A percentile compares a stretch with the other conserved stretches of the same genome.
phyloP scores from a whole-genome alignment of 1,284 basidiomycete genomes.

The Leccinum pachyderme region DNA sequence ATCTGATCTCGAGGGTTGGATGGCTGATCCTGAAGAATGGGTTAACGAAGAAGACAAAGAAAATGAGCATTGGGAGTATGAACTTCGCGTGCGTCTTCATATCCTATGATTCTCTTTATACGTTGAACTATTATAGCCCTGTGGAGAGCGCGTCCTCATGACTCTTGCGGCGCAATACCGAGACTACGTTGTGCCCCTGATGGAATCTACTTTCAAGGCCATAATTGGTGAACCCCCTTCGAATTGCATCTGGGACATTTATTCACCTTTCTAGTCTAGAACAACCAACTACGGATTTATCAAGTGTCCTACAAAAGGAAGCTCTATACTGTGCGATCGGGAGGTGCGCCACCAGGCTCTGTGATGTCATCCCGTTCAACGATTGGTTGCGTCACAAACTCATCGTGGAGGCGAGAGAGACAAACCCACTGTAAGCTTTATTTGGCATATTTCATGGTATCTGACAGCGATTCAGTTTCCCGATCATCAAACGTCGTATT shows the following conservation, averaged over 20 bases:
- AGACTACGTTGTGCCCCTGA: slow-evolving; percentile 70
- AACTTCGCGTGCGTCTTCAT: slow-evolving; percentile 61
- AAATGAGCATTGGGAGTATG: slow-evolving; percentile 85
- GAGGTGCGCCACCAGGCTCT: slow-evolving; percentile 71
- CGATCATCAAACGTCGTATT: slow-evolving; percentile 85
- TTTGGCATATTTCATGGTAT: slow-evolving; percentile 4
- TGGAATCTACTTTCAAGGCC: slow-evolving; percentile 56
- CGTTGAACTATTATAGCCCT: slow-evolving; percentile 55
- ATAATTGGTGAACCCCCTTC: slow-evolving; percentile 46
- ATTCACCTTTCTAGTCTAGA: slow-evolving; percentile 36
- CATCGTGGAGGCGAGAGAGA: slow-evolving; percentile 52
- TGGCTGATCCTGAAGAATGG: slow-evolving; percentile 89
- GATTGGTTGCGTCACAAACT: slow-evolving; percentile 65
- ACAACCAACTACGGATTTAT: slow-evolving; percentile 54
- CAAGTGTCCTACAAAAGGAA: slow-evolving; percentile 75
- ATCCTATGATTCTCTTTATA: slow-evolving; percentile 4
- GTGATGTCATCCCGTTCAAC: slow-evolving; percentile 62
- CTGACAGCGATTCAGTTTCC: slow-evolving; percentile 53
- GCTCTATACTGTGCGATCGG: slow-evolving; percentile 88
- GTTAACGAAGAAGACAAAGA: slow-evolving; percentile 82
- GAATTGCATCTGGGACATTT: background rate
- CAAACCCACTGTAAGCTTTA: slow-evolving; percentile 52
- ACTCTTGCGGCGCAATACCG: slow-evolving; percentile 75
- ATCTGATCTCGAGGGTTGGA: slow-evolving; percentile 75
- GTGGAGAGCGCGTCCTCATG: slow-evolving; percentile 84